phyloP scores from a whole-genome alignment of 768 basidiomycete genomes.

The Phaffia tasmanica region DNA sequence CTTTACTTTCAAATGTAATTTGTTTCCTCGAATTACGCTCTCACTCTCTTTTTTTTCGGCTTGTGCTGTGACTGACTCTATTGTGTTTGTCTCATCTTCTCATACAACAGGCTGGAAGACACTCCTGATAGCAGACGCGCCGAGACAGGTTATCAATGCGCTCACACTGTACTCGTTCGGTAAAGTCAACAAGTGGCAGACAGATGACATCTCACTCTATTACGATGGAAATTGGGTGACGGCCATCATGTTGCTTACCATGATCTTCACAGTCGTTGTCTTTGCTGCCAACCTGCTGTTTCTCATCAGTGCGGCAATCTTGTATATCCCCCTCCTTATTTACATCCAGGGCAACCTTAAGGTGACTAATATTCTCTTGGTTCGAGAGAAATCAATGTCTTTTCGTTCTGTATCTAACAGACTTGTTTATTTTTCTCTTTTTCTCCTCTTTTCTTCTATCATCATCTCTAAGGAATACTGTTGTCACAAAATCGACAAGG shows the following conservation, averaged over 20 bases:
- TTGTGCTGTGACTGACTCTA: not conserved
- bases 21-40: not conserved
- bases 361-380: constrained; percentile 41
- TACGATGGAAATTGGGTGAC: constrained; percentile 55
- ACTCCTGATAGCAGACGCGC: constrained; percentile 81
- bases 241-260: constrained; percentile 71
- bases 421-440: not conserved
- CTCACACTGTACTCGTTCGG: constrained; percentile 90
- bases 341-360: constrained; percentile 97
- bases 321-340: constrained; percentile 85
- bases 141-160: constrained; percentile 95
- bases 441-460: not conserved
- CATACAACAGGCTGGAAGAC: constrained; percentile 62
- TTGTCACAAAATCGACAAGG: constrained; percentile 98
- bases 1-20: constrained; percentile 95
- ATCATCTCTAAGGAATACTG: constrained; percentile 64
- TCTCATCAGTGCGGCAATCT: constrained; percentile 69
- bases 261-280: constrained; percentile 78
- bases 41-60: not conserved
- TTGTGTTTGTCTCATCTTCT: not conserved
- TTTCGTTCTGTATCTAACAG: not conserved
- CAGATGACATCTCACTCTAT: constrained; percentile 45
- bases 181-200: constrained; percentile 61
- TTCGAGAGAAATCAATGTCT: not conserved
- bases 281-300: constrained; percentile 74